These are phyloP conservation scores for Pyrenochaeta sp. DNA, from an alignment of 2,329 filamentous ascomycete species.

Conservation along the genomic window DNA sequence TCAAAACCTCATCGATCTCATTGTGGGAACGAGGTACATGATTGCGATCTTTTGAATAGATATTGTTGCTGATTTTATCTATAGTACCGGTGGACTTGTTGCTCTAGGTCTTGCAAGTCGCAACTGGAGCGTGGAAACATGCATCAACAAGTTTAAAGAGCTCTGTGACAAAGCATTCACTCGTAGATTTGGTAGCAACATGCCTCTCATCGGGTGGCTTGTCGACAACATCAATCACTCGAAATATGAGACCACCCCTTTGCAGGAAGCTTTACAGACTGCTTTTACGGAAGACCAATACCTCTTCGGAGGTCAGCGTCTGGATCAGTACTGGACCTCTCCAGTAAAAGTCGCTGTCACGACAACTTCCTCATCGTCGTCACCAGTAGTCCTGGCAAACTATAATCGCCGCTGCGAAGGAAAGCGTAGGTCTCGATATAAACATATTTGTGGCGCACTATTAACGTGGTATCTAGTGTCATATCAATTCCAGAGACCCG, in stretches of 20 bases:
- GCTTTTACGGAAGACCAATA: constrained; percentile 8
- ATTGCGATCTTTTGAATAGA: too few relatives aligned
- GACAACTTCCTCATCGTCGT: too few relatives aligned
- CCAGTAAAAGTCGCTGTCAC: too few relatives aligned
- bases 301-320: constrained; percentile 48
- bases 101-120: constrained; percentile 52
- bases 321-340: constrained; percentile 17
- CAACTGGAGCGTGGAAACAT: constrained; percentile 49
- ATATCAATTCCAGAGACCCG: too few relatives aligned
- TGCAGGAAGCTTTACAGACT: constrained; percentile 6
- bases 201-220: constrained; percentile 45
- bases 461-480: too few relatives aligned
- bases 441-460: too few relatives aligned
- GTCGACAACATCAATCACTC: constrained; percentile 39
- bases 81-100: constrained; percentile 56
- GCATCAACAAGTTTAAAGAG: constrained; percentile 41
- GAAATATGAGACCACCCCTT: too few relatives aligned
- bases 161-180: constrained; percentile 54
- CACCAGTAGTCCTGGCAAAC: constrained; percentile 57
- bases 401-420: constrained; percentile 55
- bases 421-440: too few relatives aligned
- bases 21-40: constrained; percentile 45
- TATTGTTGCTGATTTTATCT: too few relatives aligned
- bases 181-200: constrained; percentile 40
- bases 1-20: constrained; percentile 58